A percentile compares a stretch with the other conserved stretches of the same genome.
These are phyloP conservation scores for Monosporascus sp. DNA, from an alignment of 2,329 filamentous ascomycete species.

Conservation along the genomic window DNA sequence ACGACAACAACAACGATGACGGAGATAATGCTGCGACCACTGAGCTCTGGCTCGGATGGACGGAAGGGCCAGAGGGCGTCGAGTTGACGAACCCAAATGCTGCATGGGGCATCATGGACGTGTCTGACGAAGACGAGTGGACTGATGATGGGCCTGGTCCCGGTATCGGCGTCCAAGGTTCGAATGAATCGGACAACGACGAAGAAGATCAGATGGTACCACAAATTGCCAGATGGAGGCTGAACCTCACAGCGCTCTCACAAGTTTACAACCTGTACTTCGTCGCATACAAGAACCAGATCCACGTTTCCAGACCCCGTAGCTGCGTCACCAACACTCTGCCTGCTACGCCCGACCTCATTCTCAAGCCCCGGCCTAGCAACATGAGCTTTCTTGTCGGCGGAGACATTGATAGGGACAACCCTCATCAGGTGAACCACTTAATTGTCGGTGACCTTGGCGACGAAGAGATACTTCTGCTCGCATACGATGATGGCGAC, in stretches of 20 bases:
- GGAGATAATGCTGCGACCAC: background rate
- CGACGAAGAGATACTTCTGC: conserved; percentile 61
- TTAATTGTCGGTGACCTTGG: conserved; percentile 66
- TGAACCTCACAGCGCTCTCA: conserved; percentile 55
- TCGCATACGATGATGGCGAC: conserved; percentile 71
- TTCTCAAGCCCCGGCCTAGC: conserved; percentile 41
- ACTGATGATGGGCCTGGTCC: background rate
- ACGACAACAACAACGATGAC: conserved; percentile 14
- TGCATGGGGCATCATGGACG: background rate
- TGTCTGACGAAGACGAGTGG: background rate
- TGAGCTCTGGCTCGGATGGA: background rate
- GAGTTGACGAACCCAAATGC: background rate
- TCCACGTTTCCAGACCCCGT: conserved; percentile 52
- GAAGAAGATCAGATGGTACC: conserved; percentile 10
- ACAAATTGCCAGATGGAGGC: conserved; percentile 35
- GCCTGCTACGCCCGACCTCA: conserved; percentile 42
- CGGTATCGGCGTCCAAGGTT: conserved; percentile 13
- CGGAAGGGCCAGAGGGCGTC: background rate
- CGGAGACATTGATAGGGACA: conserved; percentile 48
- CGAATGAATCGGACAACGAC: conserved; percentile 11
- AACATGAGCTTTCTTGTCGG: conserved; percentile 34
- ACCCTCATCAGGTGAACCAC: conserved; percentile 63
- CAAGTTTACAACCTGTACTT: conserved; percentile 60
- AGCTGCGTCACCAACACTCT: conserved; percentile 44
- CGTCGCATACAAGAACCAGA: conserved; percentile 50